phyloP scores from a whole-genome alignment of 306 rosid genomes.

The Glycine tomentella region DNA sequence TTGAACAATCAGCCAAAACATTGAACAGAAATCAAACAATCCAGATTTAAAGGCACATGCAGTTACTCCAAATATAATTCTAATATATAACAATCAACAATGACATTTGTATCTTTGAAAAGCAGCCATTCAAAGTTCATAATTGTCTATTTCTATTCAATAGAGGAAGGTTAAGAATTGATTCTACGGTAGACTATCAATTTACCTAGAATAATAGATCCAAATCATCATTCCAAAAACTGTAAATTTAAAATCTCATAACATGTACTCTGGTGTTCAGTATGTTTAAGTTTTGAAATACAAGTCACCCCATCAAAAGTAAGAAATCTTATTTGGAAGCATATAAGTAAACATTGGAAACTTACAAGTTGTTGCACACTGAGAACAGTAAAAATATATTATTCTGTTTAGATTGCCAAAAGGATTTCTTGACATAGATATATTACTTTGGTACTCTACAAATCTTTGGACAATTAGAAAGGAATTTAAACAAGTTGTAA shows the following conservation, averaged over 20 bases:
- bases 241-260: constrained; percentile 21
- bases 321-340: constrained; percentile 14
- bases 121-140: constrained; percentile 29
- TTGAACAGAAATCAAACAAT: constrained; percentile 26
- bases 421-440: constrained; percentile 7
- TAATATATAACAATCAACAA: neutral
- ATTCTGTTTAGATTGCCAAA: constrained; percentile 6
- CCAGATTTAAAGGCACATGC: neutral
- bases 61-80: constrained; percentile 18
- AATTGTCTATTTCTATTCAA: neutral
- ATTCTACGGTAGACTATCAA: constrained; percentile 10
- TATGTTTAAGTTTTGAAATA: neutral
- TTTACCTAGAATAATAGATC: constrained; percentile 12
- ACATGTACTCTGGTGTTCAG: neutral
- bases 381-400: neutral
- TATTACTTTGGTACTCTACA: constrained; percentile 23
- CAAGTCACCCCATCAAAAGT: neutral
- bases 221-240: neutral
- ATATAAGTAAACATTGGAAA: neutral
- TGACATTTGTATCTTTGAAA: neutral
- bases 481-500: neutral
- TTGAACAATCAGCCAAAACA: constrained; percentile 35
- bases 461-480: neutral
- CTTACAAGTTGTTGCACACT: constrained; percentile 2
- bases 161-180: constrained; percentile 6